Evolutionary conservation across 2,329 filamentous ascomycete species (phyloP).

Genomic region (Botryotinia convoluta): DNA sequence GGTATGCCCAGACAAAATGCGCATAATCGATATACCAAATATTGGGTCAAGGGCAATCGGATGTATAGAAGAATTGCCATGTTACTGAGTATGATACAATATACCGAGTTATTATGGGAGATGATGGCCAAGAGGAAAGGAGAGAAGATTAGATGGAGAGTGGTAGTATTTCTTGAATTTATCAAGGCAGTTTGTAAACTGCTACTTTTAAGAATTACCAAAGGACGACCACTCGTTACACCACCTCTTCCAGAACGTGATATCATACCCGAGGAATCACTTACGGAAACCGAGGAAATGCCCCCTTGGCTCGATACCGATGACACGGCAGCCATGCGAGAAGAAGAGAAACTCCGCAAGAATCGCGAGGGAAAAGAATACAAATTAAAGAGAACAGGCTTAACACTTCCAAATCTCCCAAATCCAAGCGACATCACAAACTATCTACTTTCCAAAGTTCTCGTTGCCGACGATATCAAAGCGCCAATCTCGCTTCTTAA

Average conservation of each 20-base stretch:
- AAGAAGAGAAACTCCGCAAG: constrained; percentile 16
- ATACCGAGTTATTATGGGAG: constrained; percentile 94
- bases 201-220: constrained; percentile 76
- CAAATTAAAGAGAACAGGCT: constrained; percentile 91
- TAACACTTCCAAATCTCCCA: constrained; percentile 80
- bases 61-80: constrained; percentile 80
- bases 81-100: constrained; percentile 84
- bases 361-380: constrained; percentile 54
- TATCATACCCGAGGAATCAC: constrained; percentile 58
- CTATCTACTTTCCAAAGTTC: constrained; percentile 84
- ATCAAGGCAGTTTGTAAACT: constrained; percentile 84
- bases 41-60: constrained; percentile 61
- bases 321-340: constrained; percentile 26
- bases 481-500: constrained; percentile 85
- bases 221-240: constrained; percentile 76
- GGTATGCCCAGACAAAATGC: constrained; percentile 48
- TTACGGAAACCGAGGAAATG: constrained; percentile 46
- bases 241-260: constrained; percentile 86
- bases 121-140: constrained; percentile 90
- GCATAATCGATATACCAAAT: constrained; percentile 65
- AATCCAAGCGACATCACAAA: constrained; percentile 77
- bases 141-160: constrained; percentile 80
- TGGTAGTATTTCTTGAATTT: constrained; percentile 79
- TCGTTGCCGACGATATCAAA: constrained; percentile 96
- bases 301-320: constrained; percentile 41